Evolutionary conservation across 352 stramenopile species (phyloP).

Genomic region (Pythium rhizo-oryzae): DNA sequence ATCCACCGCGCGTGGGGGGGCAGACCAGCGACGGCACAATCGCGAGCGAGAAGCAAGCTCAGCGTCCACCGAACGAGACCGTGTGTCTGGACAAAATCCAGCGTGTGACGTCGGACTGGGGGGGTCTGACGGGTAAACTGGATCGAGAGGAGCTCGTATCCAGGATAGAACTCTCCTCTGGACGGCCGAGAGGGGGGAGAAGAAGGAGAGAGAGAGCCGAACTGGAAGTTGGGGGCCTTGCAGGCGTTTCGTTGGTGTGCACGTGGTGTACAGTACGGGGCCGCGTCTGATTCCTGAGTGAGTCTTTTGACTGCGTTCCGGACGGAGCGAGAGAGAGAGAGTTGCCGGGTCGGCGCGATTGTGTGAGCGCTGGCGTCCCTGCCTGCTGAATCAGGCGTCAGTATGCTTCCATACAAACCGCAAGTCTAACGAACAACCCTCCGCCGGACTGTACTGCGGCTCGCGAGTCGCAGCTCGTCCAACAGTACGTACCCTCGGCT

Average conservation of each 20-base stretch:
- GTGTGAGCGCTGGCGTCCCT: neutral
- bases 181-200: neutral
- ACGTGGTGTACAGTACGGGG: slow-evolving; percentile 20
- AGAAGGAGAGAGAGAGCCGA: neutral
- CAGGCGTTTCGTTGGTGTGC: slow-evolving; percentile 18
- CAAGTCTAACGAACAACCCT: neutral
- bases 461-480: too few species aligned
- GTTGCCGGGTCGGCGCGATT: slow-evolving; percentile 3
- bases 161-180: slow-evolving; percentile 2
- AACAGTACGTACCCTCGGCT: too few species aligned
- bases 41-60: neutral
- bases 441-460: too few species aligned
- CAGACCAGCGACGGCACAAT: neutral
- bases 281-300: slow-evolving; percentile 21
- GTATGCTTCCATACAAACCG: neutral
- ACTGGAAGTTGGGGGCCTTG: slow-evolving; percentile 9
- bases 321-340: neutral
- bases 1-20: neutral
- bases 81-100: neutral
- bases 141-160: neutral
- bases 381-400: neutral
- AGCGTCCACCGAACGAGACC: neutral
- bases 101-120: neutral
- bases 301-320: neutral
- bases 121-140: neutral